Evolutionary conservation across 371 early-diverging fungal species (phyloP).

Genomic region (Mucor racemosus): DNA sequence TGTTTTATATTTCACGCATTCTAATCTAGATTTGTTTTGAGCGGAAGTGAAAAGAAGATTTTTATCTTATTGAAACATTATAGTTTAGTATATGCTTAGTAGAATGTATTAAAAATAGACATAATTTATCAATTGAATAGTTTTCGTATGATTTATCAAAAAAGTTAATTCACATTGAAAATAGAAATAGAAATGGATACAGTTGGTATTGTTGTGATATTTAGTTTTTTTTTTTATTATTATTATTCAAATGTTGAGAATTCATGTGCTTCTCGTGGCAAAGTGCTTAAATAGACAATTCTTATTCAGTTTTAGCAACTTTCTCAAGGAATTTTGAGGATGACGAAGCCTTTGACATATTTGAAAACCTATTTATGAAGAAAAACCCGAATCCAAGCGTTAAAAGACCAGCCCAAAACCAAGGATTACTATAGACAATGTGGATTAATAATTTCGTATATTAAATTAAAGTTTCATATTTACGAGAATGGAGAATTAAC

Average conservation of each 20-base stretch:
- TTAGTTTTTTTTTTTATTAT: no score
- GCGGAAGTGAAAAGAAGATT: neutral
- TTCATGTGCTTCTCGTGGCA: neutral
- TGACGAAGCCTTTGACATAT: neutral
- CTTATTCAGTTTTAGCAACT: neutral
- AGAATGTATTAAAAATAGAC: neutral
- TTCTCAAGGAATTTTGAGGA: conserved; percentile 28
- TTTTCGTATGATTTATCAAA: no score
- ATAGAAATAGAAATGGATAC: no score
- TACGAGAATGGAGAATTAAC: conserved; percentile 41
- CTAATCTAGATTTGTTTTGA: neutral
- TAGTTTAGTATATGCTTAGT: no score
- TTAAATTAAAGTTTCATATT: neutral
- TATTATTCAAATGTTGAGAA: neutral
- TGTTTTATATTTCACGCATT: neutral
- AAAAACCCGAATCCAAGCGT: conserved; percentile 13
- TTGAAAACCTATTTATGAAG: neutral
- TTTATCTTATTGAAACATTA: neutral
- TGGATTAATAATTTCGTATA: neutral
- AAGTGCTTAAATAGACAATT: neutral
- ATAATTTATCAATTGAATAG: no score
- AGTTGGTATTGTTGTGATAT: no score
- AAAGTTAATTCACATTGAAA: no score
- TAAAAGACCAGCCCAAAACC: conserved; percentile 38
- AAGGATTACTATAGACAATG: conserved; percentile 32